Conservation (phyloP, 2,329 filamentous ascomycete species). For the Calonectria pauciramosa region DNA sequence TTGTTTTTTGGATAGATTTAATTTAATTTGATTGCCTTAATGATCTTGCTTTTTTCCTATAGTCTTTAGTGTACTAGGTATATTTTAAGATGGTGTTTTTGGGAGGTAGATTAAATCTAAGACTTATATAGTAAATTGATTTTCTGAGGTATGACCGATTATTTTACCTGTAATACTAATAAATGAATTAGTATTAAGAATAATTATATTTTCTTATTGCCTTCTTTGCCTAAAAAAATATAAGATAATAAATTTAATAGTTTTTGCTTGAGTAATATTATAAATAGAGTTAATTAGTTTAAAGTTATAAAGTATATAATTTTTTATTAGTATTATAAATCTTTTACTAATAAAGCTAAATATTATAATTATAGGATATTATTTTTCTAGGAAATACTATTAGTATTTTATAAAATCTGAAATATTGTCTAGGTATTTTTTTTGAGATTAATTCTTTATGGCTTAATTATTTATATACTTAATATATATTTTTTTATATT, state of each 20-base stretch:
- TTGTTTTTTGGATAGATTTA: no score
- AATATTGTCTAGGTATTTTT: not conserved
- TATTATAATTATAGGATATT: not conserved
- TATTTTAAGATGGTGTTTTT: not conserved
- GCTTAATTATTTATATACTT: not conserved
- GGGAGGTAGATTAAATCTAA: not conserved
- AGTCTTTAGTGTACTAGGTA: no score
- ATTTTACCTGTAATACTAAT: not conserved
- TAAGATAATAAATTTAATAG: conserved; percentile 16
- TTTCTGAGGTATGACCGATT: not conserved
- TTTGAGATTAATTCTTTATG: not conserved
- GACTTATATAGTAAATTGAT: not conserved
- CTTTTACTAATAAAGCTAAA: not conserved
- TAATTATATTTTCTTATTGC: not conserved
- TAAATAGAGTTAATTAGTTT: not conserved
- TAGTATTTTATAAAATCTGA: not conserved
- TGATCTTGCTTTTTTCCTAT: no score
- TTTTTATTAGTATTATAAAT: not conserved
- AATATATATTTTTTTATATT: not conserved
- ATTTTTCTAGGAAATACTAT: not conserved
- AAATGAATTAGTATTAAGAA: conserved; percentile 8
- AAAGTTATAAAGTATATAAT: not conserved
- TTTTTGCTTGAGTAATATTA: not conserved
- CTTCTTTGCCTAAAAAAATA: conserved; percentile 2
- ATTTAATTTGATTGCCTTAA: no score